Base-by-base conservation (phyloP, 139 green algal species). In the Chlamydomonas sp. region DNA sequence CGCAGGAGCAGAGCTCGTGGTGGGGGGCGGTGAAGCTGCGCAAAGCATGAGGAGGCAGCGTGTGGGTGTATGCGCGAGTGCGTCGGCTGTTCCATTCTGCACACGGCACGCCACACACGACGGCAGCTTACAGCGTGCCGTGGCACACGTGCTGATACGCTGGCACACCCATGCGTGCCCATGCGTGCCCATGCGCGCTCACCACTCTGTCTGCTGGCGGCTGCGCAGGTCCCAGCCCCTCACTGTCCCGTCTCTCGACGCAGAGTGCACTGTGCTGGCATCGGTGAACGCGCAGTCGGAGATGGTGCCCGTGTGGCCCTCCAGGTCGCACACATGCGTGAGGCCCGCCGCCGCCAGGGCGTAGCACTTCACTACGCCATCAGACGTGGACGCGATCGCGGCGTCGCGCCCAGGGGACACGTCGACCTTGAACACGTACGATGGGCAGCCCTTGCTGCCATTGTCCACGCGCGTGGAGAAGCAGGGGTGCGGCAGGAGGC, bases 351-450 rank as follows among this genome's bases (percentile, higher is more conserved):
- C 72, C 66, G 29, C 36, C 0, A 71, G 35, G 3, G 65, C 67
- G 66, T 82, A 89, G 0, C 85, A 34, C 74, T 90, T 92, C 13
- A 91, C 70, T 8, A 49, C 58, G 48, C 76, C 71, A 72, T 81
- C 88, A 22, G 80, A 87, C 5, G 87, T 75, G 4, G 79, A 78
- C 0, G 83, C 83, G 0, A 80, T 81, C 2, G 85, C 66, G 4
- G 75, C n/a, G 1, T 39, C 31, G 24, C 24, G 65, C 0, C 63
- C 66, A 0, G 70, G 65, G 34, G 61, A 80, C 1, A 72, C 34
- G 4, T 72, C 69, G 2, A 76, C 69, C 22, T 83, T 69, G 38
- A 92, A 85, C 0, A 94, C 87, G 58, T 93, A 93, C 49, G 71
- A 82, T 3, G 80, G 69, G 38, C 88, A n/a, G n/a, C n/a, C 75